A percentile compares a stretch with the other conserved stretches of the same genome.
Conservation (phyloP, 768 basidiomycete genomes). For the Amyloporia xantha region DNA sequence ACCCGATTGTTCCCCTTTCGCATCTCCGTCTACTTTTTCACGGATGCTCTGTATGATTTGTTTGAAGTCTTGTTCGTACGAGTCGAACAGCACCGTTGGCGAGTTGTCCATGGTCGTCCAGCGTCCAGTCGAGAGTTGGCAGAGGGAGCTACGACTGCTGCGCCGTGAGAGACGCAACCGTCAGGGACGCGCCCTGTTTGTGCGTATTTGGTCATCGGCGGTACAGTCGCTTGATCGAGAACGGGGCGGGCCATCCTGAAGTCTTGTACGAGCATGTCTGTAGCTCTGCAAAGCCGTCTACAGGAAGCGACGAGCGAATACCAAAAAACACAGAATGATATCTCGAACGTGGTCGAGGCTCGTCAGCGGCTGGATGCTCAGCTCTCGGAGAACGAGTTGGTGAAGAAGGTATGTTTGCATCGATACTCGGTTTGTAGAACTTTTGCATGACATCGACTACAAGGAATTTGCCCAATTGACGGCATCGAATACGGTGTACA, state of each 20-base stretch:
- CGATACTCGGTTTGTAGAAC: no score
- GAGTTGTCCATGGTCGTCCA: constrained; percentile 62
- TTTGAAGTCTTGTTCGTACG: constrained; percentile 89
- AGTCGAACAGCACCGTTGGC: constrained; percentile 81
- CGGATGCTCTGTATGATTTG: constrained; percentile 71
- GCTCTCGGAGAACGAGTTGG: constrained; percentile 84
- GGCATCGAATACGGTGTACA: constrained; percentile 76
- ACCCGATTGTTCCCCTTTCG: constrained; percentile 66
- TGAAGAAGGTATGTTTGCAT: constrained; percentile 61
- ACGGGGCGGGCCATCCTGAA: neutral
- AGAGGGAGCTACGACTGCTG: neutral
- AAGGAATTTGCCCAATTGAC: constrained; percentile 82
- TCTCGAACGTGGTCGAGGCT: constrained; percentile 67
- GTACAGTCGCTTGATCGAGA: neutral
- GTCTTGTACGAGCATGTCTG: neutral
- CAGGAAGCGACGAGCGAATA: constrained; percentile 70
- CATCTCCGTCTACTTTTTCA: constrained; percentile 70
- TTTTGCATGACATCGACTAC: neutral
- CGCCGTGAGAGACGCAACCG: neutral
- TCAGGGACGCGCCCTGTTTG: neutral
- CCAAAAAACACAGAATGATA: constrained; percentile 74
- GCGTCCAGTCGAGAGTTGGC: neutral
- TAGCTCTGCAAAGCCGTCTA: constrained; percentile 42
- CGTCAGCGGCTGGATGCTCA: constrained; percentile 88
- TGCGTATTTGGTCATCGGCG: neutral